These are phyloP conservation scores for Bruguiera gymnorhiza DNA, from an alignment of 345 rosid species.

Conservation along the genomic window DNA sequence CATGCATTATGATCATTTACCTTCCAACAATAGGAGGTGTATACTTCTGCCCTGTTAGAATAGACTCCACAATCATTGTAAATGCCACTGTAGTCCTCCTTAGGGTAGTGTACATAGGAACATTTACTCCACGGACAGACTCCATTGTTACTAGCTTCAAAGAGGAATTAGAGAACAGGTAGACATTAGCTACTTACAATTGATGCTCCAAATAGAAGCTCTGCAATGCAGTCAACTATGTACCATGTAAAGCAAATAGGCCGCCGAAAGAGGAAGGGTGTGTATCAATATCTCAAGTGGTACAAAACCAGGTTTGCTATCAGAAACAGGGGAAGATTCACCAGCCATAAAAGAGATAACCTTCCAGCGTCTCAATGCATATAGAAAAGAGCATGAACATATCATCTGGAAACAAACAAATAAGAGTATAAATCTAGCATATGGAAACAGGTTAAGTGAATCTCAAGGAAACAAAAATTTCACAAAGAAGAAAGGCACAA, in stretches of 20 bases:
- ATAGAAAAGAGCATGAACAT: constrained; percentile 73
- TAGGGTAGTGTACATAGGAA: constrained; percentile 98
- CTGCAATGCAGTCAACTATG: constrained; percentile 10
- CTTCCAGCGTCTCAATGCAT: constrained; percentile 60
- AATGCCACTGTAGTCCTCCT: constrained; percentile 93
- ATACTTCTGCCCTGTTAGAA: constrained; percentile 78
- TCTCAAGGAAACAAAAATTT: background rate
- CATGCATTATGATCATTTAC: constrained; percentile 27
- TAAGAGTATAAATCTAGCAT: background rate
- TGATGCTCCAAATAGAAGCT: background rate
- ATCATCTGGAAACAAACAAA: constrained; percentile 51
- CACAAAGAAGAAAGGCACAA: background rate
- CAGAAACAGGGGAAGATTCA: constrained; percentile 53
- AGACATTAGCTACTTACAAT: constrained; percentile 11
- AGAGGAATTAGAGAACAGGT: constrained; percentile 24
- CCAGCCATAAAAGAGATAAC: constrained; percentile 56
- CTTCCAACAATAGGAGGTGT: constrained; percentile 74
- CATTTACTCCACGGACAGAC: constrained; percentile 95
- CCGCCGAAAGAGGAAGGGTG: constrained; percentile 67
- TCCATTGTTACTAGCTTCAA: constrained; percentile 89
- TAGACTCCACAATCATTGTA: constrained; percentile 84
- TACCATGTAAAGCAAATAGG: constrained; percentile 98
- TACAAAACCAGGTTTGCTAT: constrained; percentile 47
- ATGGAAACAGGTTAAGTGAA: constrained; percentile 2
- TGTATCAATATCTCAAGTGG: constrained; percentile 62